Evolutionary conservation across 176 grass and related monocot species (phyloP).

Genomic region (Tillandsia leiboldiana): DNA sequence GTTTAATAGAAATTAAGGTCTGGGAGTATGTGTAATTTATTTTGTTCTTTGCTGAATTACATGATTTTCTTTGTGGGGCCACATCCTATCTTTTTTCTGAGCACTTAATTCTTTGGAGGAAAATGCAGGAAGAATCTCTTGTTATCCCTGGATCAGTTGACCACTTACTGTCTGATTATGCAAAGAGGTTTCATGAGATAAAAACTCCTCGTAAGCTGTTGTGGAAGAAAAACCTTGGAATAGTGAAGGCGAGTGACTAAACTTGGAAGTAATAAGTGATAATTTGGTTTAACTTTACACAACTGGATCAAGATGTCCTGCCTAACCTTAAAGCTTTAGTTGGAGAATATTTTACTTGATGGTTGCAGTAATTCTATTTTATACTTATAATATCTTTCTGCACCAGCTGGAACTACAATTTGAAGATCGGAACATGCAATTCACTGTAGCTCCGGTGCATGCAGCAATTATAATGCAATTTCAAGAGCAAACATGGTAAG

Average conservation of each 20-base stretch:
- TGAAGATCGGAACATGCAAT: conserved; percentile 75
- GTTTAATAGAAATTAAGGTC: background rate
- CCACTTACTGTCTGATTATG: conserved; percentile 75
- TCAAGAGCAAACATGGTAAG: conserved; percentile 77
- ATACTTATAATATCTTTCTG: background rate
- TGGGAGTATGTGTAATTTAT: background rate
- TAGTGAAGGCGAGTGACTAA: conserved; percentile 63
- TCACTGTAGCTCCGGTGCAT: conserved; percentile 86
- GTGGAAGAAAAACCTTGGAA: conserved; percentile 99
- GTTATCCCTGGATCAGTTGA: conserved; percentile 65
- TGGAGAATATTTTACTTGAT: background rate
- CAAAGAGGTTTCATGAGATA: conserved; percentile 89
- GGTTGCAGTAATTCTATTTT: background rate
- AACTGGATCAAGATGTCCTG: background rate
- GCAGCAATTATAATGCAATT: conserved; percentile 96
- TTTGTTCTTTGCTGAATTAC: background rate
- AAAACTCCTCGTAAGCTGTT: conserved; percentile 88
- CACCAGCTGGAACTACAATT: conserved; percentile 90
- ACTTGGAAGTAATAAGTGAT: conserved; percentile 9
- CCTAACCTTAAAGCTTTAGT: background rate
- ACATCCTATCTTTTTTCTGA: conserved; percentile 10
- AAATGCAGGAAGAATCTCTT: conserved; percentile 71
- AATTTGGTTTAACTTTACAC: background rate
- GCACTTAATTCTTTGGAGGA: conserved; percentile 4
- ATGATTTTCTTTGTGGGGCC: conserved; percentile 1